Evolutionary conservation across 805 yeast genomes (phyloP).

Genomic region (Cyberlindnera euphorbiae): DNA sequence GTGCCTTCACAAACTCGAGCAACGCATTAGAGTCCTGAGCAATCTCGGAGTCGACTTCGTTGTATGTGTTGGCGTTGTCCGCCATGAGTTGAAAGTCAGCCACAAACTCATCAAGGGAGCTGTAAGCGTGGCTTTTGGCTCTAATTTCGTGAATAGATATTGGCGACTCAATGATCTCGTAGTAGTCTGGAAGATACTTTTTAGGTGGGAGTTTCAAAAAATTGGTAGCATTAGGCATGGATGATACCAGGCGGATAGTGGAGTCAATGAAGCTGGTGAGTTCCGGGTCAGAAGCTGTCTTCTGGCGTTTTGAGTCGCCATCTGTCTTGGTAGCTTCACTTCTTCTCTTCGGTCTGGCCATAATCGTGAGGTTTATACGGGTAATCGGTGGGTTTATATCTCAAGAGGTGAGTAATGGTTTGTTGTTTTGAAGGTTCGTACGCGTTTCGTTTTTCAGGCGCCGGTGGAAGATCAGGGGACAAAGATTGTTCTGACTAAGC

Average conservation of each 20-base stretch:
- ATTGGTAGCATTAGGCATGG: constrained; percentile 33
- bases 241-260: constrained; percentile 31
- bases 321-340: constrained; percentile 14
- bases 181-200: constrained; percentile 77
- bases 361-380: neutral
- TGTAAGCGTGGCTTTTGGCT: constrained; percentile 37
- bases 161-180: constrained; percentile 60
- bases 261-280: constrained; percentile 28
- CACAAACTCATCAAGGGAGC: constrained; percentile 37
- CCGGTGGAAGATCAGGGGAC: neutral
- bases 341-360: constrained; percentile 17
- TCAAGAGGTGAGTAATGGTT: too few relatives aligned
- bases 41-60: constrained; percentile 60
- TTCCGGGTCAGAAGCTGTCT: constrained; percentile 12
- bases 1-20: constrained; percentile 50
- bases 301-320: constrained; percentile 15
- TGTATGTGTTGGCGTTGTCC: constrained; percentile 66
- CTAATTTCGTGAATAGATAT: constrained; percentile 67
- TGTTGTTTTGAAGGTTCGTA: neutral
- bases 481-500: too few relatives aligned
- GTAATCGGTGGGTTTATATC: neutral
- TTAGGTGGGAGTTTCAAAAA: constrained; percentile 72
- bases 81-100: constrained; percentile 64
- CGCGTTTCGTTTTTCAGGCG: neutral
- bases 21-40: constrained; percentile 61